Evolutionary conservation across 495 filamentous ascomycete species (phyloP).

Genomic region (Aspergillus ellipticus): DNA sequence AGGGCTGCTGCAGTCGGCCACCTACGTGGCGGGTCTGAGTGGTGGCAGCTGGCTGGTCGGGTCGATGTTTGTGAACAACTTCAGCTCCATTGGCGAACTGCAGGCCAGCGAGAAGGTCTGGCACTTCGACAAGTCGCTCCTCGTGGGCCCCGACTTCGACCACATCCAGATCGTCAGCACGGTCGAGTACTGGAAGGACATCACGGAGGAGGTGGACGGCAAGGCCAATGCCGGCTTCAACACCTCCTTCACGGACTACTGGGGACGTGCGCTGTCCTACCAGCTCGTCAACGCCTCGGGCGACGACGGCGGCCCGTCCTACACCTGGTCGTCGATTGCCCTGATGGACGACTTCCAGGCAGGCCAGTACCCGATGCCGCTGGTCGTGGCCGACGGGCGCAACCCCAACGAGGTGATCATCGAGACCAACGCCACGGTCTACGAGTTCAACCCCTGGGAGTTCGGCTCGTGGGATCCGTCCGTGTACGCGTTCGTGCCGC

Average conservation of each 20-base stretch:
- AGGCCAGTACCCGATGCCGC: constrained; percentile 70
- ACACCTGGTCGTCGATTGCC: constrained; percentile 85
- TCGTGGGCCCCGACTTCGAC: constrained; percentile 54
- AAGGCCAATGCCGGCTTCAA: constrained; percentile 72
- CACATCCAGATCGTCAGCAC: constrained; percentile 44
- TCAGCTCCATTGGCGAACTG: constrained; percentile 62
- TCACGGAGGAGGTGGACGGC: constrained; percentile 55
- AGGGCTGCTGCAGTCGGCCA: constrained; percentile 74
- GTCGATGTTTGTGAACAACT: constrained; percentile 85
- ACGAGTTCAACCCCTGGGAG: constrained; percentile 83
- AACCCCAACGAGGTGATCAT: constrained; percentile 61
- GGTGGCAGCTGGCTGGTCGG: constrained; percentile 90
- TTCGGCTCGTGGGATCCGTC: constrained; percentile 80
- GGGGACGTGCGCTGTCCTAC: constrained; percentile 69
- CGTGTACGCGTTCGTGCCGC: constrained; percentile 71
- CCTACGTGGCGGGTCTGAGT: constrained; percentile 79
- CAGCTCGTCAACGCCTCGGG: constrained; percentile 74
- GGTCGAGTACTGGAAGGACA: constrained; percentile 61
- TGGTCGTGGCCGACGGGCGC: constrained; percentile 72
- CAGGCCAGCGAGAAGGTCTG: constrained; percentile 57
- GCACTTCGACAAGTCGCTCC: constrained; percentile 71
- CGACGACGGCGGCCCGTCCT: constrained; percentile 60
- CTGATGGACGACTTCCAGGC: constrained; percentile 58
- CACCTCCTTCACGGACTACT: constrained; percentile 78
- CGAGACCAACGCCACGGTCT: constrained; percentile 71